Evolutionary conservation across 31 red algal genomes (phyloP).

Genomic region (Endocladia muricata): DNA sequence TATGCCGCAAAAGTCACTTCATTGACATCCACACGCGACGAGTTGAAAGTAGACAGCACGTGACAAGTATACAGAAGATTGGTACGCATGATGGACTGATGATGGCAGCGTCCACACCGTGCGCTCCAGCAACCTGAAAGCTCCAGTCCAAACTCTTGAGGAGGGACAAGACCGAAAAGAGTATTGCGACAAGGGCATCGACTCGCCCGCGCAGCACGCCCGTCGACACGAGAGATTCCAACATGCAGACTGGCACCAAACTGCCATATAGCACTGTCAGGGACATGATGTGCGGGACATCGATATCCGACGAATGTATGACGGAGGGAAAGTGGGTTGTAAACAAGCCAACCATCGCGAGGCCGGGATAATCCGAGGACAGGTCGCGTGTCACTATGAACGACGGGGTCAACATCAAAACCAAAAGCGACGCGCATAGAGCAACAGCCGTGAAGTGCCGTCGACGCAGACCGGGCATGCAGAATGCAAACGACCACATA

Average conservation of each 20-base stretch:
- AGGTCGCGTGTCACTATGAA: slow-evolving; percentile 15
- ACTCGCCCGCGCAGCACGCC: neutral
- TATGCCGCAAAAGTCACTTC: neutral
- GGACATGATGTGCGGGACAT: slow-evolving; percentile 28
- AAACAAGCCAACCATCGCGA: slow-evolving; percentile 27
- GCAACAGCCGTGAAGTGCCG: neutral
- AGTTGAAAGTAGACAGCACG: too few relatives aligned
- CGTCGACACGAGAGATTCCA: slow-evolving; percentile 14
- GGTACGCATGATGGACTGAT: slow-evolving; percentile 38
- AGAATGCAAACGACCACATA: slow-evolving; percentile 3
- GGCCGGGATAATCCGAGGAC: slow-evolving; percentile 6
- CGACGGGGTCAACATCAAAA: slow-evolving; percentile 13
- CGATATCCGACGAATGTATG: slow-evolving; percentile 24
- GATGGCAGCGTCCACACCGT: slow-evolving; percentile 17
- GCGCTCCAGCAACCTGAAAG: slow-evolving; percentile 39
- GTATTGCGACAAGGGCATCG: neutral
- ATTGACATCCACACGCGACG: too few relatives aligned
- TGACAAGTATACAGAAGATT: slow-evolving; percentile 6
- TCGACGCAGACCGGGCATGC: neutral
- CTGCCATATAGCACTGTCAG: slow-evolving; percentile 19
- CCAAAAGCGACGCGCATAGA: neutral
- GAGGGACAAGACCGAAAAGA: neutral
- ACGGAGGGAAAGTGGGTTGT: slow-evolving; percentile 27
- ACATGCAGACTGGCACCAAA: slow-evolving; percentile 26
- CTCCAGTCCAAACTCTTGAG: slow-evolving; percentile 23